These are phyloP conservation scores for Aquilaria sinensis DNA, from an alignment of 345 rosid species.

Conservation along the genomic window DNA sequence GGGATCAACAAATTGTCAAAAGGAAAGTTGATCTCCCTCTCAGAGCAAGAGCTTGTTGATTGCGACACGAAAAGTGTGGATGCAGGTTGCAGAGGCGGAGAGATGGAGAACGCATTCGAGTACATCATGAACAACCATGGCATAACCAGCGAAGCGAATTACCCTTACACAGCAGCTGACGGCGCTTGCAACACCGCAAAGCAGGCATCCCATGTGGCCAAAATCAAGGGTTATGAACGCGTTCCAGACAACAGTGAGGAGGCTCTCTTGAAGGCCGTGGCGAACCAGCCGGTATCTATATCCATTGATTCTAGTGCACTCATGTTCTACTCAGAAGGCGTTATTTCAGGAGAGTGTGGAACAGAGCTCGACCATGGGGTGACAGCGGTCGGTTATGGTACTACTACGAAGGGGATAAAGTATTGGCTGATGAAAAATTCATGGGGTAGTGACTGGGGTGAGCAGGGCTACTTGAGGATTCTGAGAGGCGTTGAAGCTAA, in stretches of 20 bases:
- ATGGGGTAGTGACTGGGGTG: slow-evolving; percentile 14
- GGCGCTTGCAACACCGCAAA: slow-evolving; percentile 6
- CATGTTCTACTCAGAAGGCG: slow-evolving; percentile 4
- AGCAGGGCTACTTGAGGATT: slow-evolving; percentile 13
- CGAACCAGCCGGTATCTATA: slow-evolving; percentile 10
- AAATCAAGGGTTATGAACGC: slow-evolving; percentile 10
- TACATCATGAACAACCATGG: slow-evolving; percentile 12
- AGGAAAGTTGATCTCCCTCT: not conserved
- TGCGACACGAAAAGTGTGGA: slow-evolving; percentile 5
- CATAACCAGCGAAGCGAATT: slow-evolving; percentile 4
- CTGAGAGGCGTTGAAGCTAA: not conserved
- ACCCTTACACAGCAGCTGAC: slow-evolving; percentile 8
- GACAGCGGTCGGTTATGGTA: slow-evolving; percentile 11
- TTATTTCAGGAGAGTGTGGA: slow-evolving; percentile 3
- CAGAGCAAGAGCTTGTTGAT: slow-evolving; percentile 15
- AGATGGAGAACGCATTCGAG: slow-evolving; percentile 14
- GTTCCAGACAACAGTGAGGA: slow-evolving; percentile 12
- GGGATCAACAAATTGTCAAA: slow-evolving; percentile 7
- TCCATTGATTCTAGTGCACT: slow-evolving; percentile 4
- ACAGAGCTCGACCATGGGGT: slow-evolving; percentile 12
- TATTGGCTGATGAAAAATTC: slow-evolving; percentile 16
- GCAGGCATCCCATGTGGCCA: not conserved
- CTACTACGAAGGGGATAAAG: slow-evolving; percentile 5
- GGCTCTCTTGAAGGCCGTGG: slow-evolving; percentile 4
- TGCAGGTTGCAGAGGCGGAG: slow-evolving; percentile 13